phyloP scores from a whole-genome alignment of 2,329 filamentous ascomycete genomes.

The Aspergillus neoniger region DNA sequence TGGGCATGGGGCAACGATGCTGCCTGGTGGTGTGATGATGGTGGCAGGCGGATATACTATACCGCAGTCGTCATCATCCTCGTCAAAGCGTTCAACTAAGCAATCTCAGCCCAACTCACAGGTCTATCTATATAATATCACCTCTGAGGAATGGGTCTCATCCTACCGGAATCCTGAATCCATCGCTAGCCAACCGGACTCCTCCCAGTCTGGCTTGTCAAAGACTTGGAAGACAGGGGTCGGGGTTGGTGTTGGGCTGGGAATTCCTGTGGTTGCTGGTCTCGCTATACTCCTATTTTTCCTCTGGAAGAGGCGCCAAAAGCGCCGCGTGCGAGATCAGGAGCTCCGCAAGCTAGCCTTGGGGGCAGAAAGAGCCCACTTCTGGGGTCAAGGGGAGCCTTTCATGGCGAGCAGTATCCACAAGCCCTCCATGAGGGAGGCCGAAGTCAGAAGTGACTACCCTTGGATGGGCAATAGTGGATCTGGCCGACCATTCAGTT shows the following conservation, averaged over 20 bases:
- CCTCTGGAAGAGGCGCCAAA: conserved; percentile 52
- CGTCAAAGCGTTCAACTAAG: conserved; percentile 40
- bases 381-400: conserved; percentile 41
- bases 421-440: conserved; percentile 30
- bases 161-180: conserved; percentile 55
- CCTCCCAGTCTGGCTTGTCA: conserved; percentile 25
- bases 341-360: conserved; percentile 56
- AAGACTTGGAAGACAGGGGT: conserved; percentile 57
- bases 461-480: conserved; percentile 32
- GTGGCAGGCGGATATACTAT: conserved; percentile 61
- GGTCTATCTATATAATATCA: conserved; percentile 62
- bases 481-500: conserved; percentile 23
- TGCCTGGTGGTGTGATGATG: conserved; percentile 64
- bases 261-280: conserved; percentile 55
- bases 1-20: conserved; percentile 63
- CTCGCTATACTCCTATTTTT: conserved; percentile 52
- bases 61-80: conserved; percentile 27
- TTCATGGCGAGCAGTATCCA: conserved; percentile 41
- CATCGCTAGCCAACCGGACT: conserved; percentile 8
- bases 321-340: conserved; percentile 52
- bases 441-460: conserved; percentile 25
- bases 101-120: conserved; percentile 44
- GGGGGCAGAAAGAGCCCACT: conserved; percentile 51
- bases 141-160: conserved; percentile 60
- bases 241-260: conserved; percentile 67